These are phyloP conservation scores for Ophiorrhiza pumila DNA, from an alignment of 257 asterid genomes.

Conservation along the genomic window DNA sequence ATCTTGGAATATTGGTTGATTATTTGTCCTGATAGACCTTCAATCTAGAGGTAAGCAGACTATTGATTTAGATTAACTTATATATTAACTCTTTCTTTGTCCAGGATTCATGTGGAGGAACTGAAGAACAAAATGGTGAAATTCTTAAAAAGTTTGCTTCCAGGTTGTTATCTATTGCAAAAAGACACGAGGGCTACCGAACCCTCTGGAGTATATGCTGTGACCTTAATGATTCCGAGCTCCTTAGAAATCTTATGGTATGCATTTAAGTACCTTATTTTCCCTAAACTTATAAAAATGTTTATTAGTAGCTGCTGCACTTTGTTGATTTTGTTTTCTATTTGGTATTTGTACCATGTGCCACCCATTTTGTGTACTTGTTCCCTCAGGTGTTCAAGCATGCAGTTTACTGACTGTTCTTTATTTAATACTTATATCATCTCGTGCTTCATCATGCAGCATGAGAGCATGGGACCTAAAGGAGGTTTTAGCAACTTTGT, in stretches of 20 bases:
- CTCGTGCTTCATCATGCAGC: slow-evolving; percentile 42
- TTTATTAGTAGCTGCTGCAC: slow-evolving; percentile 6
- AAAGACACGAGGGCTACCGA: slow-evolving; percentile 80
- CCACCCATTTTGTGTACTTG: background rate
- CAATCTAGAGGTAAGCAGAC: background rate
- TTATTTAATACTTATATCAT: background rate
- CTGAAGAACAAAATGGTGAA: slow-evolving; percentile 47
- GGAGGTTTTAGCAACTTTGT: slow-evolving; percentile 93
- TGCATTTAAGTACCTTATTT: slow-evolving; percentile 15
- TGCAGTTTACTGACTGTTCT: background rate
- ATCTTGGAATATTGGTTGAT: background rate
- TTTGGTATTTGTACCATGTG: background rate
- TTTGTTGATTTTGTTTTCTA: background rate
- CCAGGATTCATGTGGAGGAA: slow-evolving; percentile 52
- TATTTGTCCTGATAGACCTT: background rate
- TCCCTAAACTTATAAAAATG: background rate
- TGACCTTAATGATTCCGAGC: slow-evolving; percentile 68
- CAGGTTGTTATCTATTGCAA: slow-evolving; percentile 64
- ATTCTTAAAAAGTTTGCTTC: slow-evolving; percentile 56
- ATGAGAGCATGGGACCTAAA: slow-evolving; percentile 80
- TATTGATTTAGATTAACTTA: background rate
- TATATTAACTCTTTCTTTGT: background rate
- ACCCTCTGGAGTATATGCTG: slow-evolving; percentile 83
- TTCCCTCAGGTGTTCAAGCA: background rate
- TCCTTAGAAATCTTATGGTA: slow-evolving; percentile 86